Conservation (phyloP, 2,329 filamentous ascomycete genomes). For the Cadophora sp. region DNA sequence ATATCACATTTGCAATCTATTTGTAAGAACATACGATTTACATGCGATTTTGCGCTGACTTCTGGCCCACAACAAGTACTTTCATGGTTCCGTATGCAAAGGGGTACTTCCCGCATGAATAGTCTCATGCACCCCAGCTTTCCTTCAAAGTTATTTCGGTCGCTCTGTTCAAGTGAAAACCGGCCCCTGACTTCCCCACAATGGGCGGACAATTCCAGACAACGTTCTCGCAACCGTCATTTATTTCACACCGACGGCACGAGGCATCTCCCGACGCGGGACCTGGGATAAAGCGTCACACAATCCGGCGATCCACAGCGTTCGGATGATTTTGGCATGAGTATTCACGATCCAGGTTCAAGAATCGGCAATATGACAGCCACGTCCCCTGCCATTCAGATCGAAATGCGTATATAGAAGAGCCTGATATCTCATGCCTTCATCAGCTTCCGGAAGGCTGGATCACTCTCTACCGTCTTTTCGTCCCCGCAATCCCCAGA, state of each 20-base stretch:
- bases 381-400: not conserved
- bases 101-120: conserved; percentile 1
- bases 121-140: conserved; percentile 14
- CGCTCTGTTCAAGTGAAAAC: not conserved
- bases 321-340: not conserved
- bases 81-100: not conserved
- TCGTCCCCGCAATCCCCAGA: conserved; percentile 1
- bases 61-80: not conserved
- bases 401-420: not conserved
- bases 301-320: not conserved
- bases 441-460: no score
- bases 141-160: not conserved
- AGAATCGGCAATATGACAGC: no score
- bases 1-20: not conserved
- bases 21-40: not conserved
- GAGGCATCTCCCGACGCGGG: not conserved
- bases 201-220: not conserved
- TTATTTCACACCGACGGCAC: not conserved
- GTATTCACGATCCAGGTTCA: not conserved
- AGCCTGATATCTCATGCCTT: not conserved
- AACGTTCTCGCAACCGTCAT: not conserved
- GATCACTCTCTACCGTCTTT: not conserved
- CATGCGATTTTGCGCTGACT: not conserved
- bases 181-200: not conserved
- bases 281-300: not conserved